Evolutionary conservation across 352 stramenopile genomes (phyloP), one percentile per base, ranked within the genome.

Genomic region (Phytopythium mirpurense): DNA sequence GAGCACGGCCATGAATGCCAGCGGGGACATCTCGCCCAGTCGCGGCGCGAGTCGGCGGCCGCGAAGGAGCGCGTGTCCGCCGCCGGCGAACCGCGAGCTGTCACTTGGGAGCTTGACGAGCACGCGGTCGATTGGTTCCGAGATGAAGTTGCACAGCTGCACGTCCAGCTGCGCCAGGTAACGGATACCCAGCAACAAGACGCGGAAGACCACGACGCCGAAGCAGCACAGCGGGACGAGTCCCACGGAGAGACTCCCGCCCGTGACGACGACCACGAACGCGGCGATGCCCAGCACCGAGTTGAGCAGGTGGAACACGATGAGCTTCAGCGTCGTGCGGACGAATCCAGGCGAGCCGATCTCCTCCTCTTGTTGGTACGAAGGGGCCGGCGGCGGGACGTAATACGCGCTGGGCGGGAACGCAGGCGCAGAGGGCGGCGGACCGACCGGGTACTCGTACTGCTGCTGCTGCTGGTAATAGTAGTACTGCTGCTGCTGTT

Each of bases 151-250:
- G 68, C 74, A 74, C 23, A 91, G 59, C 56, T 74, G 65, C n/a
- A 84, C 74, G 41, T 91, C 80, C 6, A 81, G 34, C 42, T 70
- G 62, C 16, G 80, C 75, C 12, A 87, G 60, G 45, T 63, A 73
- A 16, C 63, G 56, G 21, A 86, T 73, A 48, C 79, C 32, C 2
- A 58, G 57, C 3, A 88, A 54, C 23, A 91, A 55, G 2, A 72
- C 45, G 18, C 74, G 72, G 54, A 89, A 80, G 7, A 88, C 37
- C n/a, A 85, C 36, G 24, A 91, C 48, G 11, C 80, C 80, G 45
- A 89, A 56, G 44, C 80, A 91, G 46, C 75, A 88, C 29, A 88
- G 37, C 24, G 80, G 78, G 5, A 89, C 56, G 21, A 89, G 41
- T 1, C 65, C 73, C 35, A 79, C 49, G 16, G 65, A 60, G 10